These are phyloP conservation scores for Herpetomonas tarakana DNA, from an alignment of 208 protist genomes.

Conservation along the genomic window DNA sequence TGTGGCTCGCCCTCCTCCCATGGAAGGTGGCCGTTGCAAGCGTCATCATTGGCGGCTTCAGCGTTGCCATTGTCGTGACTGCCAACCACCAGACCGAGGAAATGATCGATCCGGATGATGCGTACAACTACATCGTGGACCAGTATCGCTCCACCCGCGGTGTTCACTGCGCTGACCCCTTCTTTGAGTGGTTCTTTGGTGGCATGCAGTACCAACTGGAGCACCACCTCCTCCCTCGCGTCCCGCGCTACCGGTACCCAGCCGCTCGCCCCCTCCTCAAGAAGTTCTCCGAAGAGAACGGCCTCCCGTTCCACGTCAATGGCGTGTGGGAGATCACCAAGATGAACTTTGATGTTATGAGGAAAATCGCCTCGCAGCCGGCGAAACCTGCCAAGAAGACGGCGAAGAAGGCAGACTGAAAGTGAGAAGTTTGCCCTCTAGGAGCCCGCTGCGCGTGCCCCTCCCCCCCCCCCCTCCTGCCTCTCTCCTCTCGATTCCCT, in stretches of 20 bases:
- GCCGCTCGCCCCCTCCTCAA: slow-evolving; percentile 46
- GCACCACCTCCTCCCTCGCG: slow-evolving; percentile 74
- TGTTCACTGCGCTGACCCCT: slow-evolving; percentile 60
- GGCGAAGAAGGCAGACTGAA: slow-evolving; percentile 4
- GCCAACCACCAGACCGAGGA: slow-evolving; percentile 81
- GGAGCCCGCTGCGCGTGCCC: too few species aligned
- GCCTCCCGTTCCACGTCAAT: slow-evolving; percentile 63
- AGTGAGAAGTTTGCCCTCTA: background rate
- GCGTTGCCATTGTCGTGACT: slow-evolving; percentile 72
- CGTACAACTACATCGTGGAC: slow-evolving; percentile 77
- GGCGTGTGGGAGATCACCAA: slow-evolving; percentile 55
- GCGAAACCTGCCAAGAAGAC: slow-evolving; percentile 13
- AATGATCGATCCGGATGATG: slow-evolving; percentile 64
- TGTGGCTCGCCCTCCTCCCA: slow-evolving; percentile 61
- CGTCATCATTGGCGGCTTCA: slow-evolving; percentile 66
- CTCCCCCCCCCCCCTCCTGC: too few species aligned
- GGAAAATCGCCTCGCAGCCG: slow-evolving; percentile 18
- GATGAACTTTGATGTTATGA: slow-evolving; percentile 72
- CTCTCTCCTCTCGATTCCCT: too few species aligned
- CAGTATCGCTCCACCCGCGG: slow-evolving; percentile 74
- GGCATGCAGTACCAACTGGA: slow-evolving; percentile 88
- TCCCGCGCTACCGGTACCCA: slow-evolving; percentile 73
- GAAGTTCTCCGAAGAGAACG: slow-evolving; percentile 78
- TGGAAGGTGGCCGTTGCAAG: slow-evolving; percentile 63
- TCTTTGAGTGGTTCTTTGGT: slow-evolving; percentile 82